Base-by-base conservation (phyloP, 257 asterid species). In the Prunella vulgaris region DNA sequence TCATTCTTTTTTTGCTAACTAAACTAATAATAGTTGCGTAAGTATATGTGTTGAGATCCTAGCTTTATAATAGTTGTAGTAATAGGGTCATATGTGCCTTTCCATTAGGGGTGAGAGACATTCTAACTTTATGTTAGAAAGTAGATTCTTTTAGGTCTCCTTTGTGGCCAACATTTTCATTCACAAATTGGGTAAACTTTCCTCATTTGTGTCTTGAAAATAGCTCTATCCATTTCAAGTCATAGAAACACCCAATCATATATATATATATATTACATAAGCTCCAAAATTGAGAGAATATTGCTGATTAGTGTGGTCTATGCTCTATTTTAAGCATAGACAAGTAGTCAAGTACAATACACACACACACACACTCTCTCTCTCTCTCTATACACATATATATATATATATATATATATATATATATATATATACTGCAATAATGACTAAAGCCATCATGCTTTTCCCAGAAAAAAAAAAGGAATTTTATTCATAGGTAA, bases 141-240 rank as follows among this genome's bases (percentile, higher is more conserved):
- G 77, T 71, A 70, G 82, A 71, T 74, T 74, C 83, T 66, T 78
- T 80, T 79, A 73, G 90, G 96, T 86, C 88, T 76, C 90, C 90
- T 74, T 86, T 38, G 86, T 88, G 91, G 88, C 78, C 79, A 80
- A 82, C 96, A 87, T 49, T 69, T 76, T 71, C 64, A 77, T 86
- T 75, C 84, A 71, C 77, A 75, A 86, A 72, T 81, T 82, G 76
- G 86, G 90, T 78, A 73, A 79, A 64, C 81, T 81, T 80, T 81
- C 81, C 84, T 51, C 13, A 40, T 72, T 22, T 69, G 74, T 76
- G 81, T 46, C 71, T 63, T 84, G 12, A 64, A 42, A 68, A 69
- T 48, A 56, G 46, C 65, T 54, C 56, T 73, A 71, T 77, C 73
- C 74, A 58, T 71, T 52, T 15, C 72, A 74, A 66, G 33, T 77